These are phyloP conservation scores for Ormosia emarginata DNA, from an alignment of 306 rosid genomes.

Conservation along the genomic window DNA sequence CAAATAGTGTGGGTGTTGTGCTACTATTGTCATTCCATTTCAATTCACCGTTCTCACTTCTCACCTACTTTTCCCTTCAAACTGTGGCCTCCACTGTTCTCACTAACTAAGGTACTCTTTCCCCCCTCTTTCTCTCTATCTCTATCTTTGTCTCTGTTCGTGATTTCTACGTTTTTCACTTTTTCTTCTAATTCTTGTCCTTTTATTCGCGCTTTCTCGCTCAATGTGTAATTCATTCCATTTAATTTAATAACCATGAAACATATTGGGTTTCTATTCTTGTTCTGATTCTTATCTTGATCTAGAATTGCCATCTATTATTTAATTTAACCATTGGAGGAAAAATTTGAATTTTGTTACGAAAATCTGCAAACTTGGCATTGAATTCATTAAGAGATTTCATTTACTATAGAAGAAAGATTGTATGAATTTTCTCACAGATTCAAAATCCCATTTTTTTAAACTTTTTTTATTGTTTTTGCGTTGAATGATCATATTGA, in stretches of 20 bases:
- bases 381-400: background rate
- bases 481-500: background rate
- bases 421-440: background rate
- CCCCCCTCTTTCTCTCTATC: background rate
- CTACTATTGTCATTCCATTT: too few relatives aligned
- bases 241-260: background rate
- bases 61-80: background rate
- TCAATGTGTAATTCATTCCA: background rate
- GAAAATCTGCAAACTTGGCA: background rate
- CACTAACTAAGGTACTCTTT: background rate
- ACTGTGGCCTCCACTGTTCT: background rate
- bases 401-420: background rate
- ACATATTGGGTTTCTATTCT: background rate
- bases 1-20: too few relatives aligned
- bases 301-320: background rate
- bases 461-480: background rate
- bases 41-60: too few relatives aligned
- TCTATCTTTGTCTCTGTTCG: background rate
- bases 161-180: background rate
- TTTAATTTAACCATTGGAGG: background rate
- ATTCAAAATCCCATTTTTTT: background rate
- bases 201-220: background rate
- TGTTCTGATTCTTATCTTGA: background rate
- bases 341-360: background rate
- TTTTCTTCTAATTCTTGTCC: background rate